Conservation (phyloP, 306 rosid genomes). For the Biancaea sappan region DNA sequence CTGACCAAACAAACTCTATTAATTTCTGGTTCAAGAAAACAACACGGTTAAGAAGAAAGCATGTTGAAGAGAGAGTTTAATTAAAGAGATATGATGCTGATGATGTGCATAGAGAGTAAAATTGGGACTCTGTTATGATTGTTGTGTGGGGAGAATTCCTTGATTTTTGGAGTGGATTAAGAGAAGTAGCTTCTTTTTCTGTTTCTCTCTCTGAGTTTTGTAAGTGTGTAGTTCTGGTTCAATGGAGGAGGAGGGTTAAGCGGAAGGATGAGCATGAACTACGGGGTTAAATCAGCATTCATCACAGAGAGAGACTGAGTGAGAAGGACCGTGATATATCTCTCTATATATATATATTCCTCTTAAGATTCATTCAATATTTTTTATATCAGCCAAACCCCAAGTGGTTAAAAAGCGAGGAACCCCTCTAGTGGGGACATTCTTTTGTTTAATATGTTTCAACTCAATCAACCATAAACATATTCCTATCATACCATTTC, state of each 20-base stretch:
- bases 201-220: slow-evolving; percentile 6
- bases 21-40: slow-evolving; percentile 7
- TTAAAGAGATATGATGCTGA: too few species aligned
- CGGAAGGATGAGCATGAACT: slow-evolving; percentile 69
- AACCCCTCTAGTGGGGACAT: slow-evolving; percentile 37
- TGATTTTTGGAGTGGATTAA: slow-evolving; percentile 56
- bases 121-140: slow-evolving; percentile 12
- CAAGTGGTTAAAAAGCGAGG: slow-evolving; percentile 41
- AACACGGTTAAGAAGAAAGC: background rate
- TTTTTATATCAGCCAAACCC: slow-evolving; percentile 34
- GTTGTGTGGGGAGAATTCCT: slow-evolving; percentile 23
- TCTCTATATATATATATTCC: slow-evolving; percentile 50
- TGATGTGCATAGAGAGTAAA: background rate
- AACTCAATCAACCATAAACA: too few species aligned
- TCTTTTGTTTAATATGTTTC: too few species aligned
- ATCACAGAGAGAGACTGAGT: slow-evolving; percentile 46
- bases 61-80: background rate
- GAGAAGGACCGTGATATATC: slow-evolving; percentile 57
- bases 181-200: slow-evolving; percentile 55
- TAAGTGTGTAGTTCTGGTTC: slow-evolving; percentile 44
- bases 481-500: too few species aligned
- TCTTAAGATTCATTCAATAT: slow-evolving; percentile 29
- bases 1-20: too few species aligned
- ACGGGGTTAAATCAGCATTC: slow-evolving; percentile 67
- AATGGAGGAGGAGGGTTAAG: slow-evolving; percentile 55